Evolutionary conservation across 768 basidiomycete species (phyloP).

Genomic region (Suillus americanus): DNA sequence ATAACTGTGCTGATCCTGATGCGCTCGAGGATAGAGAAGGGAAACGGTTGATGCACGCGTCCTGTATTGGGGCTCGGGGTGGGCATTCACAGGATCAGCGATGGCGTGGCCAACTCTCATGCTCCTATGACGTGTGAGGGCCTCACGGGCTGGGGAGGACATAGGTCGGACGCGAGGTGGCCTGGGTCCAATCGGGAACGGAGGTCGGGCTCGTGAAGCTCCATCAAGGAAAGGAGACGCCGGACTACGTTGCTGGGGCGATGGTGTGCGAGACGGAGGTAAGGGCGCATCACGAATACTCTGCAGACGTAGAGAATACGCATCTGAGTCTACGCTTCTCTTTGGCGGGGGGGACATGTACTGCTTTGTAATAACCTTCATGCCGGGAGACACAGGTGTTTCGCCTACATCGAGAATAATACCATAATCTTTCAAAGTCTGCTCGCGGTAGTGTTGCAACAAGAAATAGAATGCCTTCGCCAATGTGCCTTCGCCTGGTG

Average conservation of each 20-base stretch:
- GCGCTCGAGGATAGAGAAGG: conserved; percentile 21
- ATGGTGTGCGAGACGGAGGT: conserved; percentile 30
- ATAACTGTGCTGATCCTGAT: conserved; percentile 32
- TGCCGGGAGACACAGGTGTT: conserved; percentile 14
- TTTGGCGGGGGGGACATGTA: conserved; percentile 42
- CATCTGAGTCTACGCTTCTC: conserved; percentile 21
- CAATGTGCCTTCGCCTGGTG: conserved; percentile 66
- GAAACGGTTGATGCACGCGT: conserved; percentile 31
- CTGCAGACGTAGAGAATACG: conserved; percentile 16
- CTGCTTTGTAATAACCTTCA: conserved; percentile 38
- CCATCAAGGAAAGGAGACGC: conserved; percentile 18
- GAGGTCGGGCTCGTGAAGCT: conserved; percentile 40
- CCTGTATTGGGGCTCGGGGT: conserved; percentile 22
- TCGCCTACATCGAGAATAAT: conserved; percentile 39
- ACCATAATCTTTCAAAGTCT: conserved; percentile 54
- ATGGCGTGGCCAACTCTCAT: conserved; percentile 27
- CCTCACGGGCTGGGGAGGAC: conserved; percentile 28
- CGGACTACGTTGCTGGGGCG: conserved; percentile 19
- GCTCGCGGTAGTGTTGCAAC: conserved; percentile 72
- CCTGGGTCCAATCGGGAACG: conserved; percentile 54
- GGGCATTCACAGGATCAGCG: conserved; percentile 13
- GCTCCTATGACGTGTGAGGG: conserved; percentile 31
- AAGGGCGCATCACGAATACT: conserved; percentile 27
- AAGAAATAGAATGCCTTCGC: conserved; percentile 92
- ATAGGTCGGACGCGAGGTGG: conserved; percentile 31